Evolutionary conservation across 768 basidiomycete genomes (phyloP).

Genomic region (Trametes cubensis): DNA sequence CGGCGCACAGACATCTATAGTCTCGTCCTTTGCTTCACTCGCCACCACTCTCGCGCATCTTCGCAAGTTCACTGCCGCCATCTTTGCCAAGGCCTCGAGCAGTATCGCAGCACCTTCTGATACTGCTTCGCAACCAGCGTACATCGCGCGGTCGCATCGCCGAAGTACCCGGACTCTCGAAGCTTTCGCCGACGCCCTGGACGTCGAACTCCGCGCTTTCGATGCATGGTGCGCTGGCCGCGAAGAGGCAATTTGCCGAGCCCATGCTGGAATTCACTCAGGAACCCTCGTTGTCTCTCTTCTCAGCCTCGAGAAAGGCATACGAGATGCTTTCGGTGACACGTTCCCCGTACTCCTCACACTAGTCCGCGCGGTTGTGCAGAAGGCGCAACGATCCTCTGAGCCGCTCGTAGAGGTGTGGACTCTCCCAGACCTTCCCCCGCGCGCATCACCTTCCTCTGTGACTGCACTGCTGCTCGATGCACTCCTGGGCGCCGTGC

Average conservation of each 20-base stretch:
- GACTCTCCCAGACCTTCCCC: slow-evolving; percentile 45
- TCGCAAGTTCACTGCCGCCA: slow-evolving; percentile 57
- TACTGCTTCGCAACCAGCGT: slow-evolving; percentile 1
- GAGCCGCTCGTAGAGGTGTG: slow-evolving; percentile 40
- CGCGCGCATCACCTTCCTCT: slow-evolving; percentile 49
- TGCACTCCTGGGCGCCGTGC: slow-evolving; percentile 56
- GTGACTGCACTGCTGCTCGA: slow-evolving; percentile 65
- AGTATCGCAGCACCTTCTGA: slow-evolving; percentile 24
- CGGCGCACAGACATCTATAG: slow-evolving; percentile 64
- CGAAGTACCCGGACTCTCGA: slow-evolving; percentile 64
- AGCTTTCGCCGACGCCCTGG: slow-evolving; percentile 79
- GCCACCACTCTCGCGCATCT: slow-evolving; percentile 67
- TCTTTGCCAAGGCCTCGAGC: slow-evolving; percentile 42
- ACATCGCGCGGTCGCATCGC: slow-evolving; percentile 15
- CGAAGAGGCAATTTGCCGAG: slow-evolving; percentile 70
- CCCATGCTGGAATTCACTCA: slow-evolving; percentile 46
- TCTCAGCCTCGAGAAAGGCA: slow-evolving; percentile 60
- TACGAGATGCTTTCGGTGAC: slow-evolving; percentile 58
- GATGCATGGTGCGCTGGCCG: slow-evolving; percentile 69
- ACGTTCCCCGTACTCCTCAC: slow-evolving; percentile 60
- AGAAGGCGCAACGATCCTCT: slow-evolving; percentile 28
- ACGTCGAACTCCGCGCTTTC: slow-evolving; percentile 57
- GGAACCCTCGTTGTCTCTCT: slow-evolving; percentile 62
- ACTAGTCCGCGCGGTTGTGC: slow-evolving; percentile 44
- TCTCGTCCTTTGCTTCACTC: slow-evolving; percentile 56